Conservation (phyloP, 148 eudicot genomes). For the Talinum fruticosum region DNA sequence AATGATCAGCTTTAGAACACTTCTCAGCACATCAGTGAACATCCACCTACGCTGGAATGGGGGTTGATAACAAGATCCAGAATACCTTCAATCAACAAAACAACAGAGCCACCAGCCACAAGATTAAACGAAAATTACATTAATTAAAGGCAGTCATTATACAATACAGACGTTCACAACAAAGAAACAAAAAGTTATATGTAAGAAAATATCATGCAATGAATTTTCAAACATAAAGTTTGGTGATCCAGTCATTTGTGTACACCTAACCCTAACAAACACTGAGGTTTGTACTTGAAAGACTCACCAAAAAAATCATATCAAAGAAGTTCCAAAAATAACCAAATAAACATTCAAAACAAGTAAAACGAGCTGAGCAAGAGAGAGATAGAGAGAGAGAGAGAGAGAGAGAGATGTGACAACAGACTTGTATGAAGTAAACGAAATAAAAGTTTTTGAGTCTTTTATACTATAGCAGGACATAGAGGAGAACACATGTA, state of each 20-base stretch:
- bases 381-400: not conserved
- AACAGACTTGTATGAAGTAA: not conserved
- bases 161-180: not conserved
- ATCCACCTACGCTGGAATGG: conserved; percentile 75
- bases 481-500: not conserved
- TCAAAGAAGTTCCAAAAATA: not conserved
- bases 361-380: not conserved
- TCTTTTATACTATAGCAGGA: not conserved
- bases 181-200: too few species aligned
- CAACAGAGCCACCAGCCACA: conserved; percentile 7
- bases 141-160: not conserved
- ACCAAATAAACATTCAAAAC: not conserved
- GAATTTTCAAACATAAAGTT: not conserved
- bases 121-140: not conserved
- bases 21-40: conserved; percentile 71
- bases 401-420: not conserved
- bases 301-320: not conserved
- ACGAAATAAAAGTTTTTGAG: not conserved
- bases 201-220: not conserved
- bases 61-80: conserved; percentile 72
- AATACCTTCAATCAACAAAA: conserved; percentile 47
- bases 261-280: not conserved
- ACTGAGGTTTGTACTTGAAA: not conserved
- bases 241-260: too few species aligned
- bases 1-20: conserved; percentile 66